Evolutionary conservation across 176 grass and related monocot genomes (phyloP).

Genomic region (Panicum miliaceum): DNA sequence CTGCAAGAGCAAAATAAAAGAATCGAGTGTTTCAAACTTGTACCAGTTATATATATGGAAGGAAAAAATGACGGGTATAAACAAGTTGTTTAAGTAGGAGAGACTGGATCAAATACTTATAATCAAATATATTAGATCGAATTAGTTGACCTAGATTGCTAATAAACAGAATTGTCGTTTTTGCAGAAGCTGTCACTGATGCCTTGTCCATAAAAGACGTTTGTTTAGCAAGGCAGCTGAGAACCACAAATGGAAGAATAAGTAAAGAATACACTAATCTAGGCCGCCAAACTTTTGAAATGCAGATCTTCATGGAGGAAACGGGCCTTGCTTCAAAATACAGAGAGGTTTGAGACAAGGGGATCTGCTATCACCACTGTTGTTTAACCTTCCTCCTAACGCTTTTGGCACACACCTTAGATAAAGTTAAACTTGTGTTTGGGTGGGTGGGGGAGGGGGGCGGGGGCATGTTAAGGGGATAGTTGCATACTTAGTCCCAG

Average conservation of each 20-base stretch:
- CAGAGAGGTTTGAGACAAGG: too few species aligned
- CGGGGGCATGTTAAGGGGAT: too few species aligned
- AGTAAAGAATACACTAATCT: background rate
- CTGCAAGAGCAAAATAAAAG: constrained; percentile 48
- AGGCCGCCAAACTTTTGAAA: too few species aligned
- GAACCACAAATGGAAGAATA: constrained; percentile 18
- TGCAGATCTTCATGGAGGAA: too few species aligned
- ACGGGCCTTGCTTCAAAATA: too few species aligned
- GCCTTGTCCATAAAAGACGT: background rate
- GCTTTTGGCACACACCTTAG: too few species aligned
- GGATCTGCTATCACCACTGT: too few species aligned
- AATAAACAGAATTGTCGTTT: background rate
- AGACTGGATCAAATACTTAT: background rate
- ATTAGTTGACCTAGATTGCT: background rate
- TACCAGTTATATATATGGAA: background rate
- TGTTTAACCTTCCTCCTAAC: too few species aligned
- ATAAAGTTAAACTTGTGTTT: too few species aligned
- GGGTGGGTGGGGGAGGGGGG: too few species aligned
- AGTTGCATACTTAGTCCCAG: too few species aligned
- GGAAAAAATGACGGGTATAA: background rate
- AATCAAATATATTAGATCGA: background rate
- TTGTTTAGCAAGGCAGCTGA: constrained; percentile 1
- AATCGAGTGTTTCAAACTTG: background rate
- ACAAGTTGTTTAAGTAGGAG: background rate
- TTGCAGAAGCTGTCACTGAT: background rate